These are phyloP conservation scores for Cladosporium sp. DNA, from an alignment of 2,329 filamentous ascomycete genomes.

Conservation along the genomic window DNA sequence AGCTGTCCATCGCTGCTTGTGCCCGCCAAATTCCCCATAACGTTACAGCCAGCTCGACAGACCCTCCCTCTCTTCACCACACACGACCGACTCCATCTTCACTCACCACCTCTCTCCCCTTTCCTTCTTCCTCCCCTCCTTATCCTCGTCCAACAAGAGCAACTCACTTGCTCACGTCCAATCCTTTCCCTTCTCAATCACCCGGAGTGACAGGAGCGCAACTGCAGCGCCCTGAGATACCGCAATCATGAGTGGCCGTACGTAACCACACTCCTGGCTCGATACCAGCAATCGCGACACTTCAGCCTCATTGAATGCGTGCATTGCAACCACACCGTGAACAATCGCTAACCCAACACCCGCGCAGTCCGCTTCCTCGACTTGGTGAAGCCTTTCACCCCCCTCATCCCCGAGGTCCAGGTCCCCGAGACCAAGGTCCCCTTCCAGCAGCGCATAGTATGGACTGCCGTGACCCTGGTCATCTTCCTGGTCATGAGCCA, in stretches of 20 bases:
- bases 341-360: slow-evolving; percentile 16
- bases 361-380: slow-evolving; percentile 92
- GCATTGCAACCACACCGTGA: too few species aligned
- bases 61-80: slow-evolving; percentile 24
- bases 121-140: slow-evolving; percentile 7
- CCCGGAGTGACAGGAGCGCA: slow-evolving; percentile 15
- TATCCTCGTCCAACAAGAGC: slow-evolving; percentile 2
- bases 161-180: slow-evolving; percentile 3
- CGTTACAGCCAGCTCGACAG: not conserved
- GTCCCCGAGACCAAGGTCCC: slow-evolving; percentile 97
- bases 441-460: slow-evolving; percentile 77
- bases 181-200: slow-evolving; percentile 12
- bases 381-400: slow-evolving; percentile 98
- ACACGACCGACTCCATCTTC: not conserved
- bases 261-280: slow-evolving; percentile 33
- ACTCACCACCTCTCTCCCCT: slow-evolving; percentile 22
- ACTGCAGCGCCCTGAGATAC: slow-evolving; percentile 5
- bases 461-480: slow-evolving; percentile 67
- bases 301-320: too few species aligned
- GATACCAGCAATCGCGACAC: not conserved
- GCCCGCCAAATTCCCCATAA: slow-evolving; percentile 8
- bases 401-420: slow-evolving; percentile 98
- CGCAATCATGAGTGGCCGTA: slow-evolving; percentile 55
- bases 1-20: slow-evolving; percentile 7
- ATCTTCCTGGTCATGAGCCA: slow-evolving; percentile 99